Conservation (phyloP, 495 filamentous ascomycete species). For the Podospora pseudopauciseta region DNA sequence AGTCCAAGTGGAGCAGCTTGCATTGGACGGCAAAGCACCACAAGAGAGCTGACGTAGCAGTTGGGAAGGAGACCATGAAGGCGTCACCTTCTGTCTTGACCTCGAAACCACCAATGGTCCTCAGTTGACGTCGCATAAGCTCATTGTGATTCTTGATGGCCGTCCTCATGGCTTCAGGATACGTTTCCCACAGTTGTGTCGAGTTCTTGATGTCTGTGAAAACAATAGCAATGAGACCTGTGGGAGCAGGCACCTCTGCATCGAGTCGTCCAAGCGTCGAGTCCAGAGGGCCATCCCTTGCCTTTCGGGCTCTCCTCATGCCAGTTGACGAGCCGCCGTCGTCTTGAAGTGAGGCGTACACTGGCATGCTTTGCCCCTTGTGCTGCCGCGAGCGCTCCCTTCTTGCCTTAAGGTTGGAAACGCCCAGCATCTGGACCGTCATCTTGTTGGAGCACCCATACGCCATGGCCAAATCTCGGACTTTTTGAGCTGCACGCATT, state of each 20-base stretch:
- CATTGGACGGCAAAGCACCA: conserved; percentile 96
- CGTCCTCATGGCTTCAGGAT: conserved; percentile 88
- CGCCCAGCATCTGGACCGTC: conserved; percentile 97
- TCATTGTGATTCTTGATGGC: conserved; percentile 96
- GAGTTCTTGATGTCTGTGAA: conserved; percentile 99
- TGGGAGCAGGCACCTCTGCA: conserved; percentile 82
- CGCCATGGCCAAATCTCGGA: conserved; percentile 91
- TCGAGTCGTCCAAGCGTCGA: conserved; percentile 81
- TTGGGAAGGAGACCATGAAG: conserved; percentile 98
- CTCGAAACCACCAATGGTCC: conserved; percentile 94
- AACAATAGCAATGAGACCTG: conserved; percentile 84
- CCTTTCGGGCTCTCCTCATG: conserved; percentile 56
- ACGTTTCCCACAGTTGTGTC: conserved; percentile 93
- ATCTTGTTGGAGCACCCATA: conserved; percentile 91
- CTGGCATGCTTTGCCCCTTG: conserved; percentile 72
- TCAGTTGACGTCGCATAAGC: conserved; percentile 86
- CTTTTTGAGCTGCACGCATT: conserved; percentile 94
- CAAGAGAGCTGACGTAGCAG: conserved; percentile 84
- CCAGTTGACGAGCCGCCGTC: conserved; percentile 61
- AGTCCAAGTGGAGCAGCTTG: conserved; percentile 78
- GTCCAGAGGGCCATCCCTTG: conserved; percentile 66
- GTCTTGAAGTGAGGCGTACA: conserved; percentile 65
- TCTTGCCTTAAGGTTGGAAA: conserved; percentile 81
- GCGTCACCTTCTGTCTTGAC: conserved; percentile 99
- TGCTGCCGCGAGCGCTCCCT: conserved; percentile 62